Conservation (phyloP, 2,329 filamentous ascomycete genomes). For the Microcera coccophila region DNA sequence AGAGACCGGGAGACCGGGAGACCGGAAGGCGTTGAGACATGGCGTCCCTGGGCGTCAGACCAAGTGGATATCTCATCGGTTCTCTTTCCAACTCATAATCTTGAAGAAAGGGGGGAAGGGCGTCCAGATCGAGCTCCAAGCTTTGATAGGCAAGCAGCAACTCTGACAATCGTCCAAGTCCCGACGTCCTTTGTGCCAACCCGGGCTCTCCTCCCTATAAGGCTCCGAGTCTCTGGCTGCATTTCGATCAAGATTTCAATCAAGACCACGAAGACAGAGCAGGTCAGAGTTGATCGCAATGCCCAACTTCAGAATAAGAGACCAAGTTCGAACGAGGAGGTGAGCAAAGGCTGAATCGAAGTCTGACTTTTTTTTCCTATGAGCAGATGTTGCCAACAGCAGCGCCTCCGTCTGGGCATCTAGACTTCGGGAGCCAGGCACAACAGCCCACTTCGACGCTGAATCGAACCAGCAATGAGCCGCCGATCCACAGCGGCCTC, state of each 20-base stretch:
- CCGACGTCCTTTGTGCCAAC: too few species aligned
- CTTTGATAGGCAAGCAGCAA: background rate
- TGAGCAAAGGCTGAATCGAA: conserved; percentile 4
- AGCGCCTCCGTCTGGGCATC: conserved; percentile 3
- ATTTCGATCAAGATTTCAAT: too few species aligned
- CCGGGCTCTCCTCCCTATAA: too few species aligned
- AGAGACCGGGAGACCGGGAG: background rate
- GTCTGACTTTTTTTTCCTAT: conserved; percentile 19
- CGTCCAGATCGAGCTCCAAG: background rate
- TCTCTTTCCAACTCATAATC: background rate
- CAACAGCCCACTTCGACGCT: conserved; percentile 28
- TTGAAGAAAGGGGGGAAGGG: too few species aligned
- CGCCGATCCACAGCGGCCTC: conserved; percentile 23
- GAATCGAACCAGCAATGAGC: conserved; percentile 27
- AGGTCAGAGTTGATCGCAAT: background rate
- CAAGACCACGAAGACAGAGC: background rate
- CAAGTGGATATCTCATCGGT: background rate
- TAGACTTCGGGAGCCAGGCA: conserved; percentile 1
- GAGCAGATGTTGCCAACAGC: conserved; percentile 23
- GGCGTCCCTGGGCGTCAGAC: background rate
- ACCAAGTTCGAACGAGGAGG: conserved; percentile 8
- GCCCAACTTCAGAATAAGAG: conserved; percentile 7
- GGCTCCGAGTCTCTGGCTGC: too few species aligned
- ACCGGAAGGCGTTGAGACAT: background rate
- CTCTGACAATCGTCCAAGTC: too few species aligned